Evolutionary conservation across 345 rosid genomes (phyloP).

Genomic region (Atalantia buxifolia): DNA sequence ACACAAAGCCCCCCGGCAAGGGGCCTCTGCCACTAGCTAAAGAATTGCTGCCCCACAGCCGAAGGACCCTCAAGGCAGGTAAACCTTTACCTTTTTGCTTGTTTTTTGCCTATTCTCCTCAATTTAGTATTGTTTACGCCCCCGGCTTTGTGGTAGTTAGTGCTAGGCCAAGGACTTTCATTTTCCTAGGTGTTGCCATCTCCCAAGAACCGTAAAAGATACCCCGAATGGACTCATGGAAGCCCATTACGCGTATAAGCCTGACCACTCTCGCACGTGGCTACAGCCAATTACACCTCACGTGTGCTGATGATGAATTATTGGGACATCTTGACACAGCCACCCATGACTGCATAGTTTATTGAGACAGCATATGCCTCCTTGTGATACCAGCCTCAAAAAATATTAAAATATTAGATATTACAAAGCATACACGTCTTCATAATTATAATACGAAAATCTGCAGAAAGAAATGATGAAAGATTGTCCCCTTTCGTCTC

Average conservation of each 20-base stretch:
- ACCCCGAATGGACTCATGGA: neutral
- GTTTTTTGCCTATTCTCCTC: neutral
- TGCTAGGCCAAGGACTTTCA: slow-evolving; percentile 2
- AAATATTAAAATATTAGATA: too few species aligned
- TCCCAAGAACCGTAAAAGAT: neutral
- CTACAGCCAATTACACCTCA: neutral
- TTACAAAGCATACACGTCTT: neutral
- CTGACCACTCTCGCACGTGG: neutral
- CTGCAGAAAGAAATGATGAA: neutral
- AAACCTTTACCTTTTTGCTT: neutral
- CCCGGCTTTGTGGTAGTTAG: neutral
- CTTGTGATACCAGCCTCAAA: neutral
- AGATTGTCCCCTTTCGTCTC: neutral
- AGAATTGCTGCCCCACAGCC: neutral
- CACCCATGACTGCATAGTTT: neutral
- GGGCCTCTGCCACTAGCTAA: neutral
- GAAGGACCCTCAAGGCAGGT: neutral
- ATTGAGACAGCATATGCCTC: neutral
- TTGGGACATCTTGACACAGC: neutral
- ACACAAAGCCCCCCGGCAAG: neutral
- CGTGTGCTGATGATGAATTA: neutral
- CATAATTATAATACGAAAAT: neutral
- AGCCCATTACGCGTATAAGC: neutral
- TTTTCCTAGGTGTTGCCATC: slow-evolving; percentile 9
- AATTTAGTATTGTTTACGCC: too few species aligned